Conservation (phyloP, 2,329 filamentous ascomycete genomes). For the Stagonosporopsis vannaccii region DNA sequence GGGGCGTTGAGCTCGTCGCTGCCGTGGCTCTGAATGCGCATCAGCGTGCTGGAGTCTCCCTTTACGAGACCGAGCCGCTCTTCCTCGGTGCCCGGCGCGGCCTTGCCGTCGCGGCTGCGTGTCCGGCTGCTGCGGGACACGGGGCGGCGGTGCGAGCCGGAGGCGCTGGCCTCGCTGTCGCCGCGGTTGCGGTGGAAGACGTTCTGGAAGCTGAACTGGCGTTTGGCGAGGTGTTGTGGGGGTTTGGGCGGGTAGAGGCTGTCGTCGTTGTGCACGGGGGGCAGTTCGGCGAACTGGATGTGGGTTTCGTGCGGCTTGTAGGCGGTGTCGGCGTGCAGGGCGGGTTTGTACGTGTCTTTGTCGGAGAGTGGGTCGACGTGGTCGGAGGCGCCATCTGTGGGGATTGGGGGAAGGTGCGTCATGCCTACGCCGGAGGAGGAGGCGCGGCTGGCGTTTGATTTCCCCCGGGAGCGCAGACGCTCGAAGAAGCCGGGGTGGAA, state of each 20-base stretch:
- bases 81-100: conserved; percentile 72
- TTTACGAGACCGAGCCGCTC: conserved; percentile 84
- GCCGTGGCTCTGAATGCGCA: conserved; percentile 37
- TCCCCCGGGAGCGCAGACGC: conserved; percentile 44
- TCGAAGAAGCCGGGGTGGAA: conserved; percentile 60
- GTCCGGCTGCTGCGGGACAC: conserved; percentile 39
- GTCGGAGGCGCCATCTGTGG: conserved; percentile 30
- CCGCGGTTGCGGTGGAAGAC: conserved; percentile 68
- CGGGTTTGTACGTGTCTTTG: conserved; percentile 56
- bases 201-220: conserved; percentile 93
- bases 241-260: conserved; percentile 62
- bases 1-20: conserved; percentile 23
- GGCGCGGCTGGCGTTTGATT: conserved; percentile 40
- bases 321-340: conserved; percentile 57
- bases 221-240: conserved; percentile 65
- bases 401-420: conserved; percentile 31
- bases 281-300: conserved; percentile 55
- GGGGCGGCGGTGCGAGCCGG: conserved; percentile 22
- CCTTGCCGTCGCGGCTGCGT: conserved; percentile 43
- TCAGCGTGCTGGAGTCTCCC: conserved; percentile 62
- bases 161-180: conserved; percentile 36
- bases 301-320: conserved; percentile 51
- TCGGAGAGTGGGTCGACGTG: conserved; percentile 30
- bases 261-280: conserved; percentile 45
- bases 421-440: conserved; percentile 29